Percentiles rank a stretch among this genome's conserved stretches.
phyloP scores from a whole-genome alignment of 2,329 filamentous ascomycete species.

The Allantophomopsis cytisporea region DNA sequence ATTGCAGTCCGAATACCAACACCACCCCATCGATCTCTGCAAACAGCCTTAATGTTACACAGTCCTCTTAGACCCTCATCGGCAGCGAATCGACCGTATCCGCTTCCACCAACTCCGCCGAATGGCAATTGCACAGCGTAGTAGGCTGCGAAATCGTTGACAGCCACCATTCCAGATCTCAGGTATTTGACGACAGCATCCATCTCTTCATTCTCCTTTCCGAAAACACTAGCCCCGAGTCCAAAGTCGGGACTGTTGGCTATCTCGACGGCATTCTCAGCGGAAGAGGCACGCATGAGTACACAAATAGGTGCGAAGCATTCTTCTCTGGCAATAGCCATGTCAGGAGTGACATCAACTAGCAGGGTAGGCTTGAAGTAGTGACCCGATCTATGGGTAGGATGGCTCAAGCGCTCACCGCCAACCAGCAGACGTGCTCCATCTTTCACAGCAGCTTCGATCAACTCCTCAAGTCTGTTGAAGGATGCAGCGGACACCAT shows the following conservation, averaged over 20 bases:
- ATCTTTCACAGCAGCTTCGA: slow-evolving; percentile 61
- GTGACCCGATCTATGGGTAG: slow-evolving; percentile 62
- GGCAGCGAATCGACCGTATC: slow-evolving; percentile 86
- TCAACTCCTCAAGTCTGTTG: slow-evolving; percentile 58
- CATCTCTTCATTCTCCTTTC: slow-evolving; percentile 49
- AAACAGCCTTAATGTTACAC: slow-evolving; percentile 81
- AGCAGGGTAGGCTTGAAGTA: slow-evolving; percentile 90
- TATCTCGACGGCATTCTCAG: slow-evolving; percentile 53
- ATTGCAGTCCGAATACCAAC: slow-evolving; percentile 61
- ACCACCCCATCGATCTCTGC: slow-evolving; percentile 55
- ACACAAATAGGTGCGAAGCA: slow-evolving; percentile 89
- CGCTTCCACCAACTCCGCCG: slow-evolving; percentile 66
- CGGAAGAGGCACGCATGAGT: slow-evolving; percentile 58
- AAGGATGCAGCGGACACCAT: slow-evolving; percentile 76
- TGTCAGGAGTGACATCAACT: slow-evolving; percentile 72
- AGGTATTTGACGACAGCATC: slow-evolving; percentile 52
- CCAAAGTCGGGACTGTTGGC: slow-evolving; percentile 79
- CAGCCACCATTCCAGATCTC: slow-evolving; percentile 76
- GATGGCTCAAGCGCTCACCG: slow-evolving; percentile 59
- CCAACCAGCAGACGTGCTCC: slow-evolving; percentile 76
- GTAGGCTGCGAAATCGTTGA: slow-evolving; percentile 91
- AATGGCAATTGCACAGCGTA: slow-evolving; percentile 94
- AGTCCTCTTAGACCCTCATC: slow-evolving; percentile 74
- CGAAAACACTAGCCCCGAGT: slow-evolving; percentile 82
- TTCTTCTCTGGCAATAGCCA: slow-evolving; percentile 82